Evolutionary conservation across 768 basidiomycete genomes (phyloP).

Genomic region (Hypholoma fasciculare): DNA sequence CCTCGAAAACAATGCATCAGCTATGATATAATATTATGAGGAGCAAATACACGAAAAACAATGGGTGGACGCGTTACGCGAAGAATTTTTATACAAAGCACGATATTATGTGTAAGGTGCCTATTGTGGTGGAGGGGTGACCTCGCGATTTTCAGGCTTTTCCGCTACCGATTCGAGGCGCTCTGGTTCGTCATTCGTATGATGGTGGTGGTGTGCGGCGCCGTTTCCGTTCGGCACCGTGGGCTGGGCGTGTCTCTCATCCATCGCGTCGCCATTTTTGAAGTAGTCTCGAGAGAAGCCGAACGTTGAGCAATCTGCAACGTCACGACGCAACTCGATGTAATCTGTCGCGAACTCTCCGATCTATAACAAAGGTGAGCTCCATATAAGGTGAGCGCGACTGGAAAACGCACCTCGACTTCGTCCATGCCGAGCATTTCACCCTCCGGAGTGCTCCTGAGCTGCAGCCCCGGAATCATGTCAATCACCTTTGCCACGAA

Average conservation of each 20-base stretch:
- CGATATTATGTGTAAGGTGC: background rate
- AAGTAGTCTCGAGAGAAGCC: conserved; percentile 28
- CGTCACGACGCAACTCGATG: conserved; percentile 69
- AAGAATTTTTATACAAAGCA: conserved; percentile 4
- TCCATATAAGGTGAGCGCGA: background rate
- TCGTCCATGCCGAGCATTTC: conserved; percentile 71
- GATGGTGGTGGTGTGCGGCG: background rate
- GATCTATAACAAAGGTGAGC: conserved; percentile 38
- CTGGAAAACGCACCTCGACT: conserved; percentile 51
- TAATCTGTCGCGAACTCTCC: conserved; percentile 73
- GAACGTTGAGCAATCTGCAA: conserved; percentile 51
- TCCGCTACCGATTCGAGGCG: conserved; percentile 25
- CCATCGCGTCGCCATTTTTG: conserved; percentile 34
- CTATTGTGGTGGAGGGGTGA: conserved; percentile 7
- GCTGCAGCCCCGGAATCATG: conserved; percentile 54
- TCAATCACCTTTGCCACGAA: conserved; percentile 58
- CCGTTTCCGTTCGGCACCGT: conserved; percentile 7
- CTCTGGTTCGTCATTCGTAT: background rate
- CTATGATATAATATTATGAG: conserved; percentile 15
- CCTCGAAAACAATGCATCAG: conserved; percentile 9
- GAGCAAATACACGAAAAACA: conserved; percentile 14
- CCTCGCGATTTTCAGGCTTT: conserved; percentile 27
- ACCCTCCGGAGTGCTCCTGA: conserved; percentile 53
- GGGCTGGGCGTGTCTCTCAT: conserved; percentile 18
- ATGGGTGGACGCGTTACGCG: background rate